Evolutionary conservation across 371 early-diverging fungal genomes (phyloP), one percentile per base, ranked within the genome.

Genomic region (Zychaea mexicana): DNA sequence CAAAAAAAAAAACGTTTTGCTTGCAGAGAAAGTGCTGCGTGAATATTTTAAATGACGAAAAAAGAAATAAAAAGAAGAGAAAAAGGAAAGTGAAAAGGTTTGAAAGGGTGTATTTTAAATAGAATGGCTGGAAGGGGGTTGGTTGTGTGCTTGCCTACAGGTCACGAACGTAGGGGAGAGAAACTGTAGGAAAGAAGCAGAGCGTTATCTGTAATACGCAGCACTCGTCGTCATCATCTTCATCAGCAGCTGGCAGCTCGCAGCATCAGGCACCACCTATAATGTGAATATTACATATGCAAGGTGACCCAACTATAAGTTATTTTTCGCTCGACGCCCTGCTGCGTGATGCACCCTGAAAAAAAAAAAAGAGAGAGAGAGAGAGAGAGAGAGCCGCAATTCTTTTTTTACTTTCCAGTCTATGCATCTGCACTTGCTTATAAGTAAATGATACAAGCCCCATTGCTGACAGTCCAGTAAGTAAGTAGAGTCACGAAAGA

Each of bases 81-180:
- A 47, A 47, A 47, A 47, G 24, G 49, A n/a, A 47, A 26, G 49
- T 47, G 49, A 26, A 47, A 47, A 47, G 8, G n/a, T 47, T 47
- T 47, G 49, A 47, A 47, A 47, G 49, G 58, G 42, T 58, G 58
- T 24, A 58, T 45, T 58, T 58, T 58, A 58, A 58, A 58, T 58
- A 58, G 39, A 58, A 58, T 58, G 36, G 46, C 12, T 36, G 12
- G 42, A 58, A 45, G 58, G 21, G 38, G 38, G 58, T 39, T 39
- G 57, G 12, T n/a, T 2, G 27, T 17, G 13, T 32, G 31, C 32
- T 28, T 30, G 38, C 21, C 33, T 21, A 39, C 15, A 39, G 56
- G 56, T 54, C 27, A 58, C 27, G 15, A 42, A 21, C 8, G 55
- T 26, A 42, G 38, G 24, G 30, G 45, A 58, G 28, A 52, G 21